Percentiles rank a stretch among this genome's conserved stretches.
Conservation (phyloP, 2,329 filamentous ascomycete genomes). For the Trematosphaeria pertusa region DNA sequence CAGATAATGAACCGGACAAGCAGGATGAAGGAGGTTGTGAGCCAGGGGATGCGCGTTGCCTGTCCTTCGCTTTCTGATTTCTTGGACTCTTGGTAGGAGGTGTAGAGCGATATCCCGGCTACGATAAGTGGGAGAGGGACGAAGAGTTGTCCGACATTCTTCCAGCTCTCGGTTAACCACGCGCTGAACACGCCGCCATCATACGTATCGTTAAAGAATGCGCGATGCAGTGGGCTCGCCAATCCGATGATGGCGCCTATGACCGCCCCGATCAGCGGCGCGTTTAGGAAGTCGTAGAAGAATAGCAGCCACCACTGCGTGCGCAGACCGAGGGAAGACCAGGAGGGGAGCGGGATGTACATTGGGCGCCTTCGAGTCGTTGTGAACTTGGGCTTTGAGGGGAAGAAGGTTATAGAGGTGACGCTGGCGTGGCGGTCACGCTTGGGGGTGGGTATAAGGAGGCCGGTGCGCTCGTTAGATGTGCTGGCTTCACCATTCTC, state of each 20-base stretch:
- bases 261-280: constrained; percentile 35
- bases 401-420: constrained; percentile 38
- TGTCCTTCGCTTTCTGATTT: background rate
- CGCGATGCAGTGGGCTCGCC: constrained; percentile 28
- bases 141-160: constrained; percentile 34
- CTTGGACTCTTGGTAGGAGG: constrained; percentile 28
- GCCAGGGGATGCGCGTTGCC: constrained; percentile 14
- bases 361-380: constrained; percentile 30
- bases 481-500: constrained; percentile 9
- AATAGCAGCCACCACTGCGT: constrained; percentile 39
- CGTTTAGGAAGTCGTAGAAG: constrained; percentile 42
- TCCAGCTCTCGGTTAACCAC: constrained; percentile 39
- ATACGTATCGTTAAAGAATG: constrained; percentile 34
- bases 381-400: constrained; percentile 34
- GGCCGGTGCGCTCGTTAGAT: constrained; percentile 24
- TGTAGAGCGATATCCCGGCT: constrained; percentile 37
- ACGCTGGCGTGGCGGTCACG: constrained; percentile 24
- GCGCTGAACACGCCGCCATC: constrained; percentile 38
- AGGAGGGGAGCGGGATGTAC: constrained; percentile 30
- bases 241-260: constrained; percentile 37
- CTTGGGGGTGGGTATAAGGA: constrained; percentile 9
- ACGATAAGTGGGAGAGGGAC: constrained; percentile 39
- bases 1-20: constrained; percentile 36
- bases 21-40: constrained; percentile 34
- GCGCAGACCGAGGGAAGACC: constrained; percentile 31